These are phyloP conservation scores for Ascochyta fabae DNA, from an alignment of 2,329 filamentous ascomycete genomes.

Conservation along the genomic window DNA sequence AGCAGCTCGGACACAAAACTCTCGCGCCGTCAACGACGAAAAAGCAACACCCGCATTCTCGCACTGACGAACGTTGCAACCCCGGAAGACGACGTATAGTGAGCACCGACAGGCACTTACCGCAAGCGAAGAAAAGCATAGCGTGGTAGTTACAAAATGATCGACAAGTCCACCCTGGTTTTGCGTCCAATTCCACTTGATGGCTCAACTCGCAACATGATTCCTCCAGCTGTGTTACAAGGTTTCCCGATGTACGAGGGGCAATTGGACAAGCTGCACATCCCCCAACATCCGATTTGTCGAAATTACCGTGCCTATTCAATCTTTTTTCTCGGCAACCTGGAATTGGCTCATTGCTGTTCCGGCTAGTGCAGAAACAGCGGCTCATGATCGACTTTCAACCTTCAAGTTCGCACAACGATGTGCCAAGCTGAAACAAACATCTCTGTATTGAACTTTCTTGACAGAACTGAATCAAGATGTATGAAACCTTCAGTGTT, in stretches of 20 bases:
- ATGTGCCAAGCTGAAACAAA: background rate
- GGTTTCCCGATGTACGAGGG: background rate
- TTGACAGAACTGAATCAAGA: no score
- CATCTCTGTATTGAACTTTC: background rate
- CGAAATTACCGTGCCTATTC: background rate
- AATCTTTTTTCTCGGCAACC: background rate
- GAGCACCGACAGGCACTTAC: background rate
- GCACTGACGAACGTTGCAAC: constrained; percentile 3
- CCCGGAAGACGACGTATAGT: constrained; percentile 2
- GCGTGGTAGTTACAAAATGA: constrained; percentile 1
- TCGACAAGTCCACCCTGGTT: background rate
- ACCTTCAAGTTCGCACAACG: background rate
- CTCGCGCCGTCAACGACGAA: constrained; percentile 12
- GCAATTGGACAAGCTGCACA: background rate
- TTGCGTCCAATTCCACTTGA: background rate
- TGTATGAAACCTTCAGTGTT: no score
- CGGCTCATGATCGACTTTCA: constrained; percentile 3
- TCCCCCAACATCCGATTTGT: background rate
- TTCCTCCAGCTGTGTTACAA: background rate
- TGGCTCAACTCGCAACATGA: background rate
- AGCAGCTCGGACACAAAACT: constrained; percentile 12
- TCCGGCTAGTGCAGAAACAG: background rate
- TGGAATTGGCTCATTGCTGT: constrained; percentile 1
- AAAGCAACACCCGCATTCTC: constrained; percentile 17
- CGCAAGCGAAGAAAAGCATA: constrained; percentile 2